Conservation (phyloP, 768 basidiomycete species). For the Suillus ampliporus region DNA sequence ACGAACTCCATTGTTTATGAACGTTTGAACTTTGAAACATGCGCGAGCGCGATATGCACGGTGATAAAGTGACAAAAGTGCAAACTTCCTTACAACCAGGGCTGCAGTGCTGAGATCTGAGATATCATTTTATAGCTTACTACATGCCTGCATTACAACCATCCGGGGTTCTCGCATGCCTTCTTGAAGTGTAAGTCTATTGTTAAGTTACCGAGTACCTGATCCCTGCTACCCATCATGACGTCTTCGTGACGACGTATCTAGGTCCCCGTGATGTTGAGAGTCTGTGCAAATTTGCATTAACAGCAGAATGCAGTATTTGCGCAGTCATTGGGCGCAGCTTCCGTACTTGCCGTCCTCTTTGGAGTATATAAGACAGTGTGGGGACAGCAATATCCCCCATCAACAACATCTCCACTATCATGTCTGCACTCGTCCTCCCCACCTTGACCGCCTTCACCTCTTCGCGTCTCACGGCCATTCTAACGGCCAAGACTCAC, state of each 20-base stretch:
- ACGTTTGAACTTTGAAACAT: background rate
- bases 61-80: background rate
- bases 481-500: conserved; percentile 45
- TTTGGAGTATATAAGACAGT: background rate
- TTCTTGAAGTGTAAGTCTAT: background rate
- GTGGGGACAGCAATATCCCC: too few relatives aligned
- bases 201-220: background rate
- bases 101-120: too few relatives aligned
- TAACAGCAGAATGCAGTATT: background rate
- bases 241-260: background rate
- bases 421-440: conserved; percentile 40
- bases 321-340: background rate
- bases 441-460: conserved; percentile 51
- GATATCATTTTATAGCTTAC: background rate
- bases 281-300: background rate
- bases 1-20: background rate
- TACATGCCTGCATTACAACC: background rate
- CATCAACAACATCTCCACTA: background rate
- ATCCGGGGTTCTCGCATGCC: background rate
- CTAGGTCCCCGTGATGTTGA: conserved; percentile 2
- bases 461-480: conserved; percentile 41
- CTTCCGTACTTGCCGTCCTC: background rate
- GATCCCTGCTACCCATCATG: background rate
- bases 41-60: background rate
- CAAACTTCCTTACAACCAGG: background rate